Base-by-base conservation (phyloP, 2,329 filamentous ascomycete species). In the Colletotrichum sansevieriae region DNA sequence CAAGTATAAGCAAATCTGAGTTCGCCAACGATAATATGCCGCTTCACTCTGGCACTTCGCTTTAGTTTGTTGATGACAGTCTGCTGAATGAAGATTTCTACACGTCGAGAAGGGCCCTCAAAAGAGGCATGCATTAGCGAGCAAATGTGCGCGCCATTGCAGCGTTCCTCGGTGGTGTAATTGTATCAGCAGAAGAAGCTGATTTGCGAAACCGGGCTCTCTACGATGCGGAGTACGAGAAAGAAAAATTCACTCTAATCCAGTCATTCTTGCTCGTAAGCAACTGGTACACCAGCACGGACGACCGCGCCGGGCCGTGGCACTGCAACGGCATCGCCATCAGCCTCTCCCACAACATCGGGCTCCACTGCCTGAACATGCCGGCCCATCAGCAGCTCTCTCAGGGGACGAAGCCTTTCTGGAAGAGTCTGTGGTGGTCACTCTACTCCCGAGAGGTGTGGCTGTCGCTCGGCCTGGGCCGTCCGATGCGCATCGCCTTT, bases 241-340 rank as follows among this genome's bases (percentile, higher is more conserved):
- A 73, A 2, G 78, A 82, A 41, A 81, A 83, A 57, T 75, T 80
- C 10, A 73, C 71, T 18, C 74, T 83, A 3, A 78, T 84, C 15
- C 82, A 83, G 71, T 77, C 82, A 0, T 76, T 80, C 8, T 75
- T 84, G 1, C 68, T 84, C 0, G 74, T 84, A 59, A 78, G 78
- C 8, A 82, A 81, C 62, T 84, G 79, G 77, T 81, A 81, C 56
- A 78, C 78, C 0, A 78, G 81, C 43, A 74, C 78, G 0, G 79
- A 83, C 55, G 80, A 83, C 56, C 76, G 80, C 12, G 77, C 75
- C 9, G 78, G 81, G 10, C 78, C 82, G 0, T 84, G 81, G 82
- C 80, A 83, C 63, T 84, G 82, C 82, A 80, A 78, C 4, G 80
- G 82, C n/a, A 76, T 81, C 25, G 81, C 82, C 5, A 79, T 83